These are phyloP conservation scores for Alternaria brassicicola DNA, from an alignment of 2,329 filamentous ascomycete genomes.

Conservation along the genomic window DNA sequence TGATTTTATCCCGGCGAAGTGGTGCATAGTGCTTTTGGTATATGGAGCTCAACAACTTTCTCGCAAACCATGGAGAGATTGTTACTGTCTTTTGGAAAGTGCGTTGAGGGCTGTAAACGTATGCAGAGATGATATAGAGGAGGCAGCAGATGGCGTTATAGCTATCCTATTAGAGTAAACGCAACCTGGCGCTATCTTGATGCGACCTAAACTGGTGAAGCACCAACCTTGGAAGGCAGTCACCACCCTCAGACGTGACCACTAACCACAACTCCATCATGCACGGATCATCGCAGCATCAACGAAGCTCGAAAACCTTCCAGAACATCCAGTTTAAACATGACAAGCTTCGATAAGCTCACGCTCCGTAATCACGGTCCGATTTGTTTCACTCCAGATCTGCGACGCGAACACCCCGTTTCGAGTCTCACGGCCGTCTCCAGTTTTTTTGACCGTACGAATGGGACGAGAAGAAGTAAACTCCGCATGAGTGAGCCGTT, in stretches of 20 bases:
- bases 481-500: neutral
- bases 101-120: no score
- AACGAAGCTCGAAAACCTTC: neutral
- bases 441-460: neutral
- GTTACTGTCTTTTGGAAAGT: neutral
- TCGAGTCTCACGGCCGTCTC: conserved; percentile 12
- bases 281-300: neutral
- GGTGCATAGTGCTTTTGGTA: neutral
- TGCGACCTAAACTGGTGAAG: neutral
- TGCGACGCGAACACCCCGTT: conserved; percentile 12
- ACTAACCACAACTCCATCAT: neutral
- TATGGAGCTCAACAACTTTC: neutral
- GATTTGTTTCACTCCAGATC: conserved; percentile 9
- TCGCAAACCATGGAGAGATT: neutral
- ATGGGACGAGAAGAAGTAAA: neutral
- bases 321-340: neutral
- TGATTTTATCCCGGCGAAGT: neutral
- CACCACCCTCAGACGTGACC: neutral
- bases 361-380: neutral
- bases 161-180: neutral
- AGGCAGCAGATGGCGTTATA: neutral
- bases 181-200: neutral
- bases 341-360: conserved; percentile 9
- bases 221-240: no score
- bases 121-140: no score